Base-by-base conservation (phyloP, 2,329 filamentous ascomycete genomes). In the Pseudodiploospora longispora region DNA sequence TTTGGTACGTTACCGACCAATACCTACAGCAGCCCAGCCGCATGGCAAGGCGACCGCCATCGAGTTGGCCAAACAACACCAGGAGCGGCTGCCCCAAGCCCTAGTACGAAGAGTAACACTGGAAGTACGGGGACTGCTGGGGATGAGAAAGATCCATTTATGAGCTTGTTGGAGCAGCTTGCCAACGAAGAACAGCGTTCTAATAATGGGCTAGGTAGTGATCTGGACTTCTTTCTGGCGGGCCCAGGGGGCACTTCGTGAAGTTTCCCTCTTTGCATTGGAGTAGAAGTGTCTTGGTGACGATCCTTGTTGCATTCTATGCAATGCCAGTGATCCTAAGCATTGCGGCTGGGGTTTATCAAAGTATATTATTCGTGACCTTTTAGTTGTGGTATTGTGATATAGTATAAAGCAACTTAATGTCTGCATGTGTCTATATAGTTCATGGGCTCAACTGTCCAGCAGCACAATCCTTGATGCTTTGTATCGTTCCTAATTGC, bases 101-200 rank as follows among this genome's bases (percentile, higher is more conserved):
- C 76, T 0, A 72, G 68, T 1, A 67, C 58, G 2, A 66, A 67
- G 50, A 78, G 74, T 57, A 69, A 70, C 43, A 69, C 69, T 36
- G 72, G 68, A 7, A 75, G 72, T 46, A 70, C 70, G 1, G 71
- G 66, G 2, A 72, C 71, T 2, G 68, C 62, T 3, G 70, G 68
- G 3, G 75, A 82, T 19, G 86, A 91, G 52, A 89, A 86, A 54
- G 87, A 93, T 57, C 86, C 87, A 0, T 93, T 94, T 57, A 63
- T 93, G 35, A 85, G 78, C 49, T 65, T 93, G 36, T 67, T 93
- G 32, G 87, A 93, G 60, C 86, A 93, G 64, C 71, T 93, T 47
- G 87, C 86, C 0, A 86, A 93, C 62, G 89, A 87, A 55, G 86
- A 91, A 62, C 76, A 85, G 43, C 59, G 61, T 27, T 57, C 64